Percentiles rank a stretch among this genome's conserved stretches.
Conservation (phyloP, 1,284 basidiomycete genomes). For the Farysia itapuensis region DNA sequence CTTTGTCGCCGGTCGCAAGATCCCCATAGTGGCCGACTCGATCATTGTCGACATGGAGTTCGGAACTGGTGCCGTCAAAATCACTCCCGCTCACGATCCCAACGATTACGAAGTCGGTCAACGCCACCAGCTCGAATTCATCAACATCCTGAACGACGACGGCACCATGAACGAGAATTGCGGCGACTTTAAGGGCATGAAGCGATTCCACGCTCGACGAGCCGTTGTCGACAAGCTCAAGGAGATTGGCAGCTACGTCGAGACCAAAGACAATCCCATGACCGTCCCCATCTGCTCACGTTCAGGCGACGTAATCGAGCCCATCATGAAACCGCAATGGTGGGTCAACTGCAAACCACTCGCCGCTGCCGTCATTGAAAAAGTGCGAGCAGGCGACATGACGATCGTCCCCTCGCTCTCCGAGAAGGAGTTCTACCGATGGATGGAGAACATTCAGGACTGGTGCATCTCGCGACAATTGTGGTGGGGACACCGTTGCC, state of each 20-base stretch:
- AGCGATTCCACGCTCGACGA: constrained; percentile 89
- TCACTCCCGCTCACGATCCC: constrained; percentile 97
- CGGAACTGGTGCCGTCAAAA: constrained; percentile 98
- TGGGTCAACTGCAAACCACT: constrained; percentile 94
- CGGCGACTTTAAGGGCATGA: constrained; percentile 73
- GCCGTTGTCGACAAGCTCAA: constrained; percentile 83
- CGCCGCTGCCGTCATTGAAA: constrained; percentile 72
- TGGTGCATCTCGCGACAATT: constrained; percentile 99
- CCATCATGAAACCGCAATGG: constrained; percentile 97
- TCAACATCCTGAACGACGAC: constrained; percentile 95
- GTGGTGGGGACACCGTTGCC: constrained; percentile 98
- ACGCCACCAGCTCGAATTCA: constrained; percentile 86
- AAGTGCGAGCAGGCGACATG: constrained; percentile 67
- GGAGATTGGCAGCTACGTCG: constrained; percentile 82
- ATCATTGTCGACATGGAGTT: constrained; percentile 92
- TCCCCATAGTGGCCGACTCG: constrained; percentile 85
- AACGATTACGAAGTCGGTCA: constrained; percentile 95
- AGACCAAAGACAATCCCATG: constrained; percentile 74
- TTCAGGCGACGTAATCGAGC: constrained; percentile 88
- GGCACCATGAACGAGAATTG: constrained; percentile 93
- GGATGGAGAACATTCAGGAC: constrained; percentile 94
- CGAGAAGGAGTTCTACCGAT: constrained; percentile 93
- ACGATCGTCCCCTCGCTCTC: constrained; percentile 78
- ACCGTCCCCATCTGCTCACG: constrained; percentile 57
- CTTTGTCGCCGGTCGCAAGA: constrained; percentile 75